Evolutionary conservation across 768 basidiomycete genomes (phyloP).

Genomic region (Calocera viscosa): DNA sequence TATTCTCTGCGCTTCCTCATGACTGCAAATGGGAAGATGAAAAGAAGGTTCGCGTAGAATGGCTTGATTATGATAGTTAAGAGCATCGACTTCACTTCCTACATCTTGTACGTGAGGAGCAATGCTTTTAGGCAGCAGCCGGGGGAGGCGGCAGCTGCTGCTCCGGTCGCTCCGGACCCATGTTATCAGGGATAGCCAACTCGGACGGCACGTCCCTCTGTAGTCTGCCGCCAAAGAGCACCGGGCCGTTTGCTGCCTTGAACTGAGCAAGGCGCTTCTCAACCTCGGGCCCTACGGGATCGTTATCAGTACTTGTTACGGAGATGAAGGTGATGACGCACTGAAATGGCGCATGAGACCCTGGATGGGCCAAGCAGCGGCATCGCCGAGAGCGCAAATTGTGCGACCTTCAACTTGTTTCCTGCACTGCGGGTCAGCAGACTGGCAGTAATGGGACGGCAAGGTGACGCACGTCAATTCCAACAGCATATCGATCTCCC

Average conservation of each 20-base stretch:
- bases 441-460: conserved; percentile 9
- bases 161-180: conserved; percentile 33
- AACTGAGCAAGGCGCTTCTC: conserved; percentile 75
- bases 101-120: background rate
- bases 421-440: conserved; percentile 29
- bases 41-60: too few relatives aligned
- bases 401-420: conserved; percentile 97
- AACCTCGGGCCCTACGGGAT: conserved; percentile 53
- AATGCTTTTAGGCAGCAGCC: background rate
- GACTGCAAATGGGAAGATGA: background rate
- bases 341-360: conserved; percentile 97
- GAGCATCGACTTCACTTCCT: background rate
- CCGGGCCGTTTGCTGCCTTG: conserved; percentile 61
- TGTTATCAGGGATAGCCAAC: conserved; percentile 60
- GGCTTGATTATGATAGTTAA: too few relatives aligned
- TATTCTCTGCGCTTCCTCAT: too few relatives aligned
- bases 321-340: conserved; percentile 4
- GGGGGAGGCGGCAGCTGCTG: background rate
- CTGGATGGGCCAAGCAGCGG: conserved; percentile 97
- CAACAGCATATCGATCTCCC: conserved; percentile 97
- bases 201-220: conserved; percentile 54
- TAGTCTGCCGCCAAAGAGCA: conserved; percentile 77
- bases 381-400: conserved; percentile 93
- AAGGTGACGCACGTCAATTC: conserved; percentile 68
- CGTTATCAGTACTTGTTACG: background rate